A percentile compares a stretch with the other conserved stretches of the same genome.
Conservation (phyloP, 371 early-diverging fungal species). For the Mucor plumbeus region DNA sequence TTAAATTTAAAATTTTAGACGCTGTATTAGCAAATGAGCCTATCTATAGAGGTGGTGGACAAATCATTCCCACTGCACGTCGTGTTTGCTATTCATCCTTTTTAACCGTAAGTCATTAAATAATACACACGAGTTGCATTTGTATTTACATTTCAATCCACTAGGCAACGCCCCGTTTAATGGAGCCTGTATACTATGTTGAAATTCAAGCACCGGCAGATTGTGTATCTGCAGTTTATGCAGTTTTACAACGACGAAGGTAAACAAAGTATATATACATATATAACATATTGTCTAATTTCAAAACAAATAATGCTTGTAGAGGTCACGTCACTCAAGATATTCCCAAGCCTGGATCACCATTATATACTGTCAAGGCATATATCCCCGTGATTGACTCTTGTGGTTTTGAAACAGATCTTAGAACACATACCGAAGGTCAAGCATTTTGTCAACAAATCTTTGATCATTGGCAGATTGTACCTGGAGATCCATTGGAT, state of each 20-base stretch:
- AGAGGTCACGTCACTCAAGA: conserved; percentile 98
- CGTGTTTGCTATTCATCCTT: conserved; percentile 97
- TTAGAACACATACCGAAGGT: conserved; percentile 95
- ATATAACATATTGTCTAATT: background rate
- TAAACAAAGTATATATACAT: conserved; percentile 25
- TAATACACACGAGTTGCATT: background rate
- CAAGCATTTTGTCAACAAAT: conserved; percentile 95
- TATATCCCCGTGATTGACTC: conserved; percentile 95
- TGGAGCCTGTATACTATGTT: conserved; percentile 96
- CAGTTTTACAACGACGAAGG: conserved; percentile 90
- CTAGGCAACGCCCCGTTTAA: conserved; percentile 91
- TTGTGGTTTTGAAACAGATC: conserved; percentile 95
- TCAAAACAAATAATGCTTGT: conserved; percentile 9
- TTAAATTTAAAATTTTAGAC: conserved; percentile 91
- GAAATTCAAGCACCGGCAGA: conserved; percentile 97
- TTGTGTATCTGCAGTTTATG: conserved; percentile 94
- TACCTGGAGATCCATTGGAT: conserved; percentile 97
- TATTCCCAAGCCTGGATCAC: conserved; percentile 94
- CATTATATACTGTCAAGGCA: conserved; percentile 93
- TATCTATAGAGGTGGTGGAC: conserved; percentile 94
- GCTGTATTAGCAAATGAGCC: conserved; percentile 87
- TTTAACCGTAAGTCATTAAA: conserved; percentile 69
- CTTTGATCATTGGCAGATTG: conserved; percentile 97
- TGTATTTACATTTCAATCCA: background rate
- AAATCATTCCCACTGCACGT: conserved; percentile 98